Evolutionary conservation across 108 stramenopile genomes (phyloP), one percentile per base, ranked within the genome.

Genomic region (Conticribra guillardii): DNA sequence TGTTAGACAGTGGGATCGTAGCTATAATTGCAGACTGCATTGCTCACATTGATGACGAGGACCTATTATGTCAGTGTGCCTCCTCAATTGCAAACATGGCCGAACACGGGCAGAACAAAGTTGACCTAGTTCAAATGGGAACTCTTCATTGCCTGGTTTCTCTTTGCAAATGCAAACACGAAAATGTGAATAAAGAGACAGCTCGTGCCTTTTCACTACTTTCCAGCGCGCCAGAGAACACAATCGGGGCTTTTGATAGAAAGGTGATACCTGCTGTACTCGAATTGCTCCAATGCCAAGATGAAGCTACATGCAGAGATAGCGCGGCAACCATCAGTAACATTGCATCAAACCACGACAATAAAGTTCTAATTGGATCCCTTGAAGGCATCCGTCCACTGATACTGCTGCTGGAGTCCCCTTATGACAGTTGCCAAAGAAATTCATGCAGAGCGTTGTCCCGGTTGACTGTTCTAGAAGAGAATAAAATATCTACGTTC

Each of bases 1-100:
- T 92, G 49, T 55, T 89, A n/a, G 74, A 87, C 27, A 72, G 82
- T 51, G 88, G 88, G 4, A 81, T 61, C 21, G 72, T 92, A 1
- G 75, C 70, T 2, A 76, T 87, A 1, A 66, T 94, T 8, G 54
- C 82, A 28, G 74, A 76, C 47, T 80, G 80, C 28, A 77, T 84
- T 18, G 53, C 44, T 50, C 37, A 24, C 44, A 55, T 44, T 18
- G 54, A 72, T 41, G 53, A 78, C 31, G 33, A 54, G n/a, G 82
- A 80, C 52, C 52, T 86, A 23, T 60, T 82, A 48, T 74, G 32
- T 41, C 76, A 76, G n/a, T 66, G 75, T 61, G 75, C 80, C 32
- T 66, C 67, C 37, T 74, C 63, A 8, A 33, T 84, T 21, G 83
- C 83, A 31, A 84, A 78, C 58, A 62, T 84, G 37, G 76, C 79